phyloP scores from a whole-genome alignment of 306 rosid genomes.

The Rubus idaeus region DNA sequence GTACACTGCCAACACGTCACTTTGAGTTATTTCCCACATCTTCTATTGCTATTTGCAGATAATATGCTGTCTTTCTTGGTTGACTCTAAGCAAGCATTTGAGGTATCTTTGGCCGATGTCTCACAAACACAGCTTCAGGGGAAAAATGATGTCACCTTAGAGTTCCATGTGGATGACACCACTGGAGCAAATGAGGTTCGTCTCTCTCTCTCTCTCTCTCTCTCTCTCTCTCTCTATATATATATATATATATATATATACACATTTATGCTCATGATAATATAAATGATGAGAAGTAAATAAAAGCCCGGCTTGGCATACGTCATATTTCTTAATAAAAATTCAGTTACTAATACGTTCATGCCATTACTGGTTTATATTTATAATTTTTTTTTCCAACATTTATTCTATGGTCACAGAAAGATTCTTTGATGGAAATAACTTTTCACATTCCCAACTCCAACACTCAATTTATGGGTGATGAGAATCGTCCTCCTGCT shows the following conservation, averaged over 20 bases:
- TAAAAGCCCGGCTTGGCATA: not conserved
- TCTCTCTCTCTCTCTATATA: not conserved
- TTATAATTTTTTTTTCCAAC: not conserved
- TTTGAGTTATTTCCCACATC: constrained; percentile 9
- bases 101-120: constrained; percentile 96
- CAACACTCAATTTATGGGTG: constrained; percentile 96
- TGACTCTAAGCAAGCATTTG: constrained; percentile 96
- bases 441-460: constrained; percentile 96
- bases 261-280: not conserved
- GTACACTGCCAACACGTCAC: not conserved
- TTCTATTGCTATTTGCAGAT: constrained; percentile 47
- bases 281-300: not conserved
- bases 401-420: constrained; percentile 48
- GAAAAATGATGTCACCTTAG: constrained; percentile 88
- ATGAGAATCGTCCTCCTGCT: constrained; percentile 89
- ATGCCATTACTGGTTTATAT: constrained; percentile 9
- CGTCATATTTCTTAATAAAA: not conserved
- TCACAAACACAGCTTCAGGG: constrained; percentile 95
- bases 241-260: no score
- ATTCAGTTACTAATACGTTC: not conserved
- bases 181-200: constrained; percentile 95
- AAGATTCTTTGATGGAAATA: constrained; percentile 98
- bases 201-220: not conserved
- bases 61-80: constrained; percentile 88
- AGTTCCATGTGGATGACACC: constrained; percentile 97